Percentiles rank a stretch among this genome's conserved stretches.
These are phyloP conservation scores for Kodamaea lidongshanica DNA, from an alignment of 805 yeast species.

Conservation along the genomic window DNA sequence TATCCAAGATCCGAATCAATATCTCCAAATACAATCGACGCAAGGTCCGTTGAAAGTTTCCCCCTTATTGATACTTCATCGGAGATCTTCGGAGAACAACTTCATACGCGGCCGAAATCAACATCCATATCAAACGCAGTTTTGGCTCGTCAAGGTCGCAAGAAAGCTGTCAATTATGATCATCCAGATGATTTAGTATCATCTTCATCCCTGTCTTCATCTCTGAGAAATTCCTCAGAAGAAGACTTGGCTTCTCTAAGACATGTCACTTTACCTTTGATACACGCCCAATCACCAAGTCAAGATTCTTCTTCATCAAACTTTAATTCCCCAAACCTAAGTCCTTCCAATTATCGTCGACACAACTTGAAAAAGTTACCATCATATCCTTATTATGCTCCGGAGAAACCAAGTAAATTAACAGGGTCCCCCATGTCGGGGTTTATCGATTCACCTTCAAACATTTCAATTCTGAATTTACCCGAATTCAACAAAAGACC, in stretches of 20 bases:
- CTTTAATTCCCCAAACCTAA: conserved; percentile 7
- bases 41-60: too few species aligned
- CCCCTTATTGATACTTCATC: too few species aligned
- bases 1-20: too few species aligned
- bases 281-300: too few species aligned
- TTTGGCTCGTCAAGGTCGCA: conserved; percentile 15
- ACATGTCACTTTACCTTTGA: conserved; percentile 1
- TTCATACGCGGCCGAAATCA: conserved; percentile 12
- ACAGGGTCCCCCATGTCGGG: conserved; percentile 11
- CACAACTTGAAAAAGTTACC: conserved; percentile 11
- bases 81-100: too few species aligned
- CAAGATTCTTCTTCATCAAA: conserved; percentile 7
- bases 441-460: conserved; percentile 1
- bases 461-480: conserved; percentile 15
- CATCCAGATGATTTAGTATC: conserved; percentile 2
- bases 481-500: conserved; percentile 70
- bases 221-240: conserved; percentile 11
- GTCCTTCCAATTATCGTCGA: conserved; percentile 14
- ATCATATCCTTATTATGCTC: conserved; percentile 10
- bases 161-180: conserved; percentile 14
- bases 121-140: conserved; percentile 22
- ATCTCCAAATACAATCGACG: too few species aligned
- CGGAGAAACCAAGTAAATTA: conserved; percentile 10
- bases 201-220: conserved; percentile 8
- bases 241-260: conserved; percentile 9